Evolutionary conservation across 768 basidiomycete species (phyloP).

Genomic region (Mrakia frigida): DNA sequence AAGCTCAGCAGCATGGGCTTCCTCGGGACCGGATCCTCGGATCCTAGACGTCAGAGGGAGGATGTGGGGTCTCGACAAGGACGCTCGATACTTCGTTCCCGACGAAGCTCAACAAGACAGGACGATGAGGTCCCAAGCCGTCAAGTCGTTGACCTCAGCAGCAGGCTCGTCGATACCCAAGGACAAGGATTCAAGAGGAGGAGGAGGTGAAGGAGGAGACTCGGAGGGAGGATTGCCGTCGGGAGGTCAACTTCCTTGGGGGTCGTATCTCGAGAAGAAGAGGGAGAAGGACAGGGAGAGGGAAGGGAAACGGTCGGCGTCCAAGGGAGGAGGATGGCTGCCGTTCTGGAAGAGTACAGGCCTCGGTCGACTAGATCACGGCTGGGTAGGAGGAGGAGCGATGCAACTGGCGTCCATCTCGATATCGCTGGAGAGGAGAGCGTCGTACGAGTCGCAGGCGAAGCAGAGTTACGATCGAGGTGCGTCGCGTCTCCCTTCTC

Average conservation of each 20-base stretch:
- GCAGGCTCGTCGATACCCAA: background rate
- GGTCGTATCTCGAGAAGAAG: constrained; percentile 7
- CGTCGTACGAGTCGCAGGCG: background rate
- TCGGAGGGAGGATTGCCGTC: background rate
- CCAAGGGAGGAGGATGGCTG: constrained; percentile 11
- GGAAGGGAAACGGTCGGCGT: background rate
- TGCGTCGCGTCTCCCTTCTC: background rate
- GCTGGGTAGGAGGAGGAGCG: background rate
- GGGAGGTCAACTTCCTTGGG: background rate
- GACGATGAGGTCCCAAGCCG: background rate
- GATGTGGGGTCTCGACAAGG: constrained; percentile 8
- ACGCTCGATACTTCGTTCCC: background rate
- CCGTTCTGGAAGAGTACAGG: background rate
- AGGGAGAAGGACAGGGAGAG: constrained; percentile 3
- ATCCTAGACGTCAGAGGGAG: background rate
- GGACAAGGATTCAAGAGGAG: background rate
- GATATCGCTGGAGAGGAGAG: background rate
- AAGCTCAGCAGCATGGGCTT: constrained; percentile 12
- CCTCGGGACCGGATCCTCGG: constrained; percentile 2
- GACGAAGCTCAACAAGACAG: background rate
- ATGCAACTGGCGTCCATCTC: background rate
- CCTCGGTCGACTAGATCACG: background rate
- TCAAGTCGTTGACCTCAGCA: background rate
- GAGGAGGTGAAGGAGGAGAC: background rate
- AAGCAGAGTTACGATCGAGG: background rate